Percentiles rank a stretch among this genome's conserved stretches.
phyloP scores from a whole-genome alignment of 2,329 filamentous ascomycete species.

The Bipolaris gigantea region DNA sequence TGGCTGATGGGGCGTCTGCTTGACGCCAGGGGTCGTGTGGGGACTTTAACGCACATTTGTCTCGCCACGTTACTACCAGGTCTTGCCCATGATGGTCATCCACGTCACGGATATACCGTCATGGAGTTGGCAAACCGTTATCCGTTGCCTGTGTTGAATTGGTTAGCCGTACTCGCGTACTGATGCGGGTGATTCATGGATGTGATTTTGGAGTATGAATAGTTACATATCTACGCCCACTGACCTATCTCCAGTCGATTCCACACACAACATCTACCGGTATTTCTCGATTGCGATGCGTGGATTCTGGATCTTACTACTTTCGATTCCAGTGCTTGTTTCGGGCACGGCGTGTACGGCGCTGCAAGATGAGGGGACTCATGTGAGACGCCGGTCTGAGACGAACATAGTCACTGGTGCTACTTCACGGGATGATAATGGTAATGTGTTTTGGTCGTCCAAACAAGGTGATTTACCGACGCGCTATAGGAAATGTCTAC shows the following conservation, averaged over 20 bases:
- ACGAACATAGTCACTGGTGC: conserved; percentile 24
- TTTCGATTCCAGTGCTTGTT: conserved; percentile 5
- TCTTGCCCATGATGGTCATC: not conserved
- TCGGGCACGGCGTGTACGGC: conserved; percentile 13
- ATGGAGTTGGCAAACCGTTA: not conserved
- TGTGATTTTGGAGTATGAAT: not conserved
- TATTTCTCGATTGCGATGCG: conserved; percentile 12
- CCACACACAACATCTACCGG: not conserved
- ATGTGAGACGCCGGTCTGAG: conserved; percentile 2
- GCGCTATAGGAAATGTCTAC: conserved; percentile 27
- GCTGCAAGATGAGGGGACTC: not conserved
- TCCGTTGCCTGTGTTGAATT: not conserved
- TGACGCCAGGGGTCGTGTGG: too few species aligned
- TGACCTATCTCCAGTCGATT: conserved; percentile 1
- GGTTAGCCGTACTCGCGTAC: not conserved
- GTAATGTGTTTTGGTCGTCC: not conserved
- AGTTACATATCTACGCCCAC: not conserved
- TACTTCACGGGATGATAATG: conserved; percentile 23
- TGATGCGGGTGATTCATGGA: not conserved
- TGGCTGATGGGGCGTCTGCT: not conserved
- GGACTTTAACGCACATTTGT: not conserved
- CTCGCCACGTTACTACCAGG: too few species aligned
- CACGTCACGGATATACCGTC: not conserved
- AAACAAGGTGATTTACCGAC: not conserved
- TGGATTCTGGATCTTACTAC: not conserved